Conservation (phyloP, 116 monocot genomes). For the Zostera marina region DNA sequence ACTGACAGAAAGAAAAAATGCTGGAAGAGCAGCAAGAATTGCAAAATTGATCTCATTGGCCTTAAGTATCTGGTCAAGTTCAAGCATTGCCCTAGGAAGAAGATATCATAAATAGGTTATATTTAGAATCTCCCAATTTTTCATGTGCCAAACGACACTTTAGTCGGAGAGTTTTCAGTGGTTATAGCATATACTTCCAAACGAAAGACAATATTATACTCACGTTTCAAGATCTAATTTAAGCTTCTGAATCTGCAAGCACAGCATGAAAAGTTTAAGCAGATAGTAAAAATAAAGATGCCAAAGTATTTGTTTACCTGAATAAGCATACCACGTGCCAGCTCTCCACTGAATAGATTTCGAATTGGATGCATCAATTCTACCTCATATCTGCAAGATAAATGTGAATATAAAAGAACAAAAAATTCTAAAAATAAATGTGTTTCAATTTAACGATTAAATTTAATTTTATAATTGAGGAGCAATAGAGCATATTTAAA, state of each 20-base stretch:
- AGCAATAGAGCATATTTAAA: neutral
- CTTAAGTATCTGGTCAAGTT: conserved; percentile 92
- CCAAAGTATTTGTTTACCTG: conserved; percentile 29
- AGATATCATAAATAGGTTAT: neutral
- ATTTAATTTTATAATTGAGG: no score
- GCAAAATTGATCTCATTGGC: conserved; percentile 99
- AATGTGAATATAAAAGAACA: neutral
- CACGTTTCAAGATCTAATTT: conserved; percentile 95
- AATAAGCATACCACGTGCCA: conserved; percentile 88
- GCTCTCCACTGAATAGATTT: conserved; percentile 78
- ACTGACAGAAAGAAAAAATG: conserved; percentile 69
- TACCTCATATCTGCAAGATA: conserved; percentile 77
- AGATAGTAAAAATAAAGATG: conserved; percentile 5
- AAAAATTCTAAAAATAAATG: no score
- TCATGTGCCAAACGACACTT: neutral
- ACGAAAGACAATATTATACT: conserved; percentile 14
- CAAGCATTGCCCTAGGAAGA: conserved; percentile 72
- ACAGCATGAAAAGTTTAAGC: conserved; percentile 7
- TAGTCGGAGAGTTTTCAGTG: neutral
- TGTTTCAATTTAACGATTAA: no score
- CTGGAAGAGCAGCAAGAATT: conserved; percentile 94
- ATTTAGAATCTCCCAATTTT: neutral
- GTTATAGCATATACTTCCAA: neutral
- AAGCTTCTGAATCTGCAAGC: conserved; percentile 87
- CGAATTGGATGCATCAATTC: conserved; percentile 89